Evolutionary conservation across 805 yeast genomes (phyloP), one percentile per base, ranked within the genome.

Genomic region (Dipodascus geniculatus): DNA sequence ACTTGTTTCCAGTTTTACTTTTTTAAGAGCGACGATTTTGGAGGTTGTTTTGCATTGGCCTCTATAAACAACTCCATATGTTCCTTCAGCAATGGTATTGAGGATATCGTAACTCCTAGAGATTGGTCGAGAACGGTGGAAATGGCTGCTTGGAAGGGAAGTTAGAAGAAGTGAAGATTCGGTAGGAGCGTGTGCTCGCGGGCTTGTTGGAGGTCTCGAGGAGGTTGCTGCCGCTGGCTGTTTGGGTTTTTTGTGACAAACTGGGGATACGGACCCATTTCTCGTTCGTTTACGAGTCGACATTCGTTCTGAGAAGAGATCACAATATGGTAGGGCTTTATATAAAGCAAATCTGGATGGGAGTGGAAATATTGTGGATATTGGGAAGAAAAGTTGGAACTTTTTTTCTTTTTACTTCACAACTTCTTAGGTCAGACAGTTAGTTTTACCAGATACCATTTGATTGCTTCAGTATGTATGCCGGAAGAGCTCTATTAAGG

Each of bases 41-140:
- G 74, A 73, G 1, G 78, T 68, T 23, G 63, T 61, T 16, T 63
- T 61, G 51, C 76, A 73, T 44, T 68, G 66, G 2, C 84, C 87
- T 59, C 80, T 77, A 55, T 74, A 77, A 16, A 82, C 87, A 22
- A 80, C 77, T 3, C 82, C 82, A 62, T 76, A 78, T 2, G 68
- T 56, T 17, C 71, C 71, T 54, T 67, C 67, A 23, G 63, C 53
- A 69, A 67, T 62, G n/a, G 58, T 56, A 47, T 61, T 62, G 31
- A 67, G 48, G 17, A 56, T 48, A 31, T 64, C 61, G 50, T 17
- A 55, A 49, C 22, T 54, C 55, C 9, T 61, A 53, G 23, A 57
- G 11, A 14, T n/a, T 38, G 33, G 33, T 16, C 14, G 44, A n/a
- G 44, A 9, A n/a, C 20, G 19, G 14, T 38, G 4, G 44, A 38